Conservation (phyloP, 208 protist genomes). For the Trypanosomatidae sp. region DNA sequence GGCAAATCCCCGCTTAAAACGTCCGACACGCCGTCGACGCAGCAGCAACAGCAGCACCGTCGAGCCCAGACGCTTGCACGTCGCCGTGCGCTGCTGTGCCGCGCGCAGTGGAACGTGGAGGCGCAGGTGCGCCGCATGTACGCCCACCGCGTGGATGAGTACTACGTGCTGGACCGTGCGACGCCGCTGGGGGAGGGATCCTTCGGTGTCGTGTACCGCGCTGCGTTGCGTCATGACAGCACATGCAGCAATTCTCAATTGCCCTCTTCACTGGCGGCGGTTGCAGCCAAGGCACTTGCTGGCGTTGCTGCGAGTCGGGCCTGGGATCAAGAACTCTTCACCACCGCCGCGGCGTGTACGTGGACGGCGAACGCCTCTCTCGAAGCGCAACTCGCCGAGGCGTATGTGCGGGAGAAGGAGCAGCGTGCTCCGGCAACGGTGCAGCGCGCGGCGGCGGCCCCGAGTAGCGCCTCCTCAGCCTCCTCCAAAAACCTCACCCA, state of each 20-base stretch:
- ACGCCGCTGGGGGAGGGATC: constrained; percentile 39
- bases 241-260: background rate
- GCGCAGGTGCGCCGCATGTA: constrained; percentile 60
- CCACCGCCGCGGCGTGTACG: background rate
- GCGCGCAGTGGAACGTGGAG: constrained; percentile 40
- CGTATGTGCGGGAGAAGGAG: constrained; percentile 19
- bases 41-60: background rate
- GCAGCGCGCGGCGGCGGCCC: constrained; percentile 3
- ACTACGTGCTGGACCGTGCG: constrained; percentile 34
- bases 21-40: no score
- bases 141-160: constrained; percentile 38
- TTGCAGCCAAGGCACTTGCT: background rate
- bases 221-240: constrained; percentile 14
- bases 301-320: background rate
- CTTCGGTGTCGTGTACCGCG: constrained; percentile 53
- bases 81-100: constrained; percentile 29
- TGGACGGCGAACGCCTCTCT: constrained; percentile 7
- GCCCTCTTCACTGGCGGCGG: background rate
- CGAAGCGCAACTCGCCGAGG: constrained; percentile 9
- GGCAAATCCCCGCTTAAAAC: no score
- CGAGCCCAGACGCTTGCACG: constrained; percentile 5
- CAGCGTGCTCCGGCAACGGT: constrained; percentile 6
- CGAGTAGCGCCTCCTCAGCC: background rate
- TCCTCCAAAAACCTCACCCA: no score
- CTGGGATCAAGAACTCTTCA: constrained; percentile 19